Evolutionary conservation across 495 filamentous ascomycete genomes (phyloP), one percentile per base, ranked within the genome.

Genomic region (Penicillium cosmopolitanum): DNA sequence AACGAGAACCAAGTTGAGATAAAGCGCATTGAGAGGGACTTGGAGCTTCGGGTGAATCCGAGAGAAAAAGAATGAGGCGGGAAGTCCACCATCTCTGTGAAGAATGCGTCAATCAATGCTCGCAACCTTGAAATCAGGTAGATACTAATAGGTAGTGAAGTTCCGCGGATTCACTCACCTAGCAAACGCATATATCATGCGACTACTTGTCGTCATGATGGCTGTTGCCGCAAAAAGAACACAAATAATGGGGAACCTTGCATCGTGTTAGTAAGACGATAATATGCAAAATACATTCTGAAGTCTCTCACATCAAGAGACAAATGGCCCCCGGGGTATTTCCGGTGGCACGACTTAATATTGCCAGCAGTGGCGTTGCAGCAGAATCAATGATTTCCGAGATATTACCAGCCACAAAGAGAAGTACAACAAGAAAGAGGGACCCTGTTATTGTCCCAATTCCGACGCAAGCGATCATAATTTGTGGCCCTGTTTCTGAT

Each of bases 111-210:
- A 4, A 31, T 31, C 8, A 31, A 31, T 31, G 8, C 28, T 31
- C 21, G 4, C 3, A 23, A 4, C 23, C 23, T 23, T 23, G 23
- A 23, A 23, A 23, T 3, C 1, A 23, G 34, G 34, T 10, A 36
- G 11, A 13, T 38, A 13, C 12, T 1, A n/a, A 4, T 4, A n/a
- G 23, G 18, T 55, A 47, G 44, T 16, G 2, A 50, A 19, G 6
- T 5, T 43, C 11, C 43, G n/a, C 35, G 1, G 9, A 21, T 1
- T 21, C 7, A 53, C 57, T 28, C 68, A 75, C 70, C 77, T 82
- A 23, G 85, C 85, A 61, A 93, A 93, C 1, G 89, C 89, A 60
- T 88, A 92, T 23, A 85, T 84, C 87, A 92, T 91, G 11, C 90
- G 85, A 58, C 83, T 88, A 51, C 84, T 86, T 6, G 90, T 91